Evolutionary conservation across 2,329 filamentous ascomycete species (phyloP), one percentile per base, ranked within the genome.

Genomic region (Fusarium fracticaudum): DNA sequence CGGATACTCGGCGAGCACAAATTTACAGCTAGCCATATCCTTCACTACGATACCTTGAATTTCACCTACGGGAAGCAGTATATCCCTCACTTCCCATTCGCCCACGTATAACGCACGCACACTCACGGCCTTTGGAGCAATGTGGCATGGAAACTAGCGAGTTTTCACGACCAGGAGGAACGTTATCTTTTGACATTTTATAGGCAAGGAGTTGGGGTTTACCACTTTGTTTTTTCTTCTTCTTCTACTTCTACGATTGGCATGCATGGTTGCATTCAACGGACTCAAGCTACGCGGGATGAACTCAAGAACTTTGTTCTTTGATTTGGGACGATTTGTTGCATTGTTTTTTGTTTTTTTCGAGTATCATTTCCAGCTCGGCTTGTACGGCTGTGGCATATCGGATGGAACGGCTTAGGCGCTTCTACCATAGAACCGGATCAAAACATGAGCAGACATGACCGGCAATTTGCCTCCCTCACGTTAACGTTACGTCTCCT

Each of bases 231-330:
- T 31, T 65, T 40, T 59, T 66, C 64, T 69, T 35, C 33, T 8
- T 35, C 33, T 31, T 64, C 38, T 57, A 48, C 43, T 62, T 48
- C 62, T 76, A 77, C 51, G 68, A 57, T 67, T 64, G 53, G 64
- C 58, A 71, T 67, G 69, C 63, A 76, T 73, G 76, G 67, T 59
- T 71, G 74, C 71, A 77, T 75, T 75, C 65, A 65, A 69, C 48
- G 71, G 73, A 62, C 51, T 71, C 72, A 43, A 60, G 66, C 64
- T 63, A 58, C 50, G 60, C 69, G 67, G 60, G 64, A 67, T 68
- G 63, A 60, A 63, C 51, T 67, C 33, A 67, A 63, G 67, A 64
- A 60, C 65, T 60, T 53, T 44, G 60, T 64, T 58, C 54, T 64
- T 51, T 65, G 63, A 69, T 72, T 72, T 60, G 60, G 58, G 60